Conservation (phyloP, 805 yeast species). For the Schizosaccharomyces octosporus region DNA sequence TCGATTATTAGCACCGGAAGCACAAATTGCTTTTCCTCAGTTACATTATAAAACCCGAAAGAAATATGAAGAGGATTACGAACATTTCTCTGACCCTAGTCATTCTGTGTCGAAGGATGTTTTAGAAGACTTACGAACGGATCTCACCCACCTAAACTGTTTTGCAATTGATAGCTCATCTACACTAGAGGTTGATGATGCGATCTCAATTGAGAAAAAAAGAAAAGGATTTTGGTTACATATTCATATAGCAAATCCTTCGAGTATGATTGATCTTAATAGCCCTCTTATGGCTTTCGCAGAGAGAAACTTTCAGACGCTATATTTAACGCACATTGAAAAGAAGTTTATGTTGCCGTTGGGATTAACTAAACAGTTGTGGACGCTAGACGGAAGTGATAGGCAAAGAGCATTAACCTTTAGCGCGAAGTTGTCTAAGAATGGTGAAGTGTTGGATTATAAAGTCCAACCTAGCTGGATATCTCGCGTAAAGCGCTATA, state of each 20-base stretch:
- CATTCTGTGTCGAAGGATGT: neutral
- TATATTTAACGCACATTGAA: slow-evolving; percentile 39
- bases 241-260: slow-evolving; percentile 72
- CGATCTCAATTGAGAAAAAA: slow-evolving; percentile 32
- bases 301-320: slow-evolving; percentile 33
- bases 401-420: neutral
- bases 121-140: neutral
- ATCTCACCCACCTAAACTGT: slow-evolving; percentile 20
- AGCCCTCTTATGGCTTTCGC: slow-evolving; percentile 28
- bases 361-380: slow-evolving; percentile 39
- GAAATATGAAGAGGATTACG: neutral
- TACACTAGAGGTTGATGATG: slow-evolving; percentile 88
- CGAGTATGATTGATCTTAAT: slow-evolving; percentile 29
- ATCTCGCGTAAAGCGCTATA: neutral
- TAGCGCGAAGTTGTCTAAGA: neutral
- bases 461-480: neutral
- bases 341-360: slow-evolving; percentile 15
- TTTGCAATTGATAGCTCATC: slow-evolving; percentile 62
- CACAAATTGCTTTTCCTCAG: neutral
- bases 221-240: slow-evolving; percentile 18
- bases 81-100: neutral
- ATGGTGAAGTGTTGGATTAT: neutral
- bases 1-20: neutral
- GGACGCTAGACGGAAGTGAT: neutral
- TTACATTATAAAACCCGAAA: neutral